Conservation (phyloP, 768 basidiomycete species). For the Heimioporus sp. region DNA sequence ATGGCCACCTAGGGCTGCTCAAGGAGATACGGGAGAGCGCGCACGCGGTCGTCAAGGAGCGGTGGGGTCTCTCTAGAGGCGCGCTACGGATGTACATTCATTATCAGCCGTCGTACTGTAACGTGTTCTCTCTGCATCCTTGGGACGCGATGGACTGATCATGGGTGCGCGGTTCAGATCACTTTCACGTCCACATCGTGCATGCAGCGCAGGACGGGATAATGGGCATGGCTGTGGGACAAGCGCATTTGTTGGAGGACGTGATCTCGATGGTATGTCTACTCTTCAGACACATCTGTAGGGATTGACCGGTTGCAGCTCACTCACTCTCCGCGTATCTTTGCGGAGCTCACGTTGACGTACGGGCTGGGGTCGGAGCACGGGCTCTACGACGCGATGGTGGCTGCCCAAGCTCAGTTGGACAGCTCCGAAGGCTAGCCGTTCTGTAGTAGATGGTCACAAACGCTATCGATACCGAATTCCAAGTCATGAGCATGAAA, state of each 20-base stretch:
- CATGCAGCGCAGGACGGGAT: conserved; percentile 60
- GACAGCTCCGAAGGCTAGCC: background rate
- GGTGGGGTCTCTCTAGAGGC: conserved; percentile 64
- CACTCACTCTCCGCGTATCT: conserved; percentile 54
- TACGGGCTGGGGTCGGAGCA: conserved; percentile 85
- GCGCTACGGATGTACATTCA: conserved; percentile 82
- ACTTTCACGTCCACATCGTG: conserved; percentile 92
- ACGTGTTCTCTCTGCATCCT: conserved; percentile 27
- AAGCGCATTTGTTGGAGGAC: conserved; percentile 92
- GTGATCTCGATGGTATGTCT: conserved; percentile 74
- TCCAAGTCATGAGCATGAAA: conserved; percentile 11
- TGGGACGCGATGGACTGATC: background rate
- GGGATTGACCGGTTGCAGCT: too few relatives aligned
- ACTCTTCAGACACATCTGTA: too few relatives aligned
- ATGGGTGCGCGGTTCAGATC: conserved; percentile 56
- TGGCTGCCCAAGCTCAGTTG: conserved; percentile 29
- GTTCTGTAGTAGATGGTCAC: too few relatives aligned
- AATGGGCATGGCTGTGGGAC: conserved; percentile 79
- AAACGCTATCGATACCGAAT: too few relatives aligned
- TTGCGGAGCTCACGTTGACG: conserved; percentile 73
- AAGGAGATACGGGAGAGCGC: conserved; percentile 60
- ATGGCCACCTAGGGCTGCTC: conserved; percentile 64
- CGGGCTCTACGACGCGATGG: conserved; percentile 54
- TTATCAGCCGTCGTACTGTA: conserved; percentile 96
- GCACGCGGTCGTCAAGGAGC: conserved; percentile 47